Evolutionary conservation across 2,329 filamentous ascomycete genomes (phyloP).

Genomic region (Kalaharituber pfeilii): DNA sequence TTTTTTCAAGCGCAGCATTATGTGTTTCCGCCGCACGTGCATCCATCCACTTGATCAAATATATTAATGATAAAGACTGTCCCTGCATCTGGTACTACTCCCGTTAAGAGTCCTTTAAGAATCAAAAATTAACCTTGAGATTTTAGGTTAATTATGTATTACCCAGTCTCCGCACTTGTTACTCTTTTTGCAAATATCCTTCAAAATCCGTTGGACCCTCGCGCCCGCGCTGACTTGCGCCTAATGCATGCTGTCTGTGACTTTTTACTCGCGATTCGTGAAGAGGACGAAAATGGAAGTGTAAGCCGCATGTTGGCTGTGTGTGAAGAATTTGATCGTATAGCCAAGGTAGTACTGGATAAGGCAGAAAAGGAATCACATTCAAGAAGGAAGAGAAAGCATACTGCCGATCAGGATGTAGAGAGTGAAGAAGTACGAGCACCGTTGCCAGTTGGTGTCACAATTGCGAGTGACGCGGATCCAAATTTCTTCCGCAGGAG

Average conservation of each 20-base stretch:
- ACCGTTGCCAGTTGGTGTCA: neutral
- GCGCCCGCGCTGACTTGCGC: conserved; percentile 72
- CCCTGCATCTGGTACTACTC: conserved; percentile 73
- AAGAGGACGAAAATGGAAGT: conserved; percentile 48
- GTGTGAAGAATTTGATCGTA: conserved; percentile 91
- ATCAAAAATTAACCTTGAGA: neutral
- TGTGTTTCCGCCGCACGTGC: conserved; percentile 86
- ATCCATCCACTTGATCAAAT: conserved; percentile 85
- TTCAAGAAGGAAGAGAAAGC: conserved; percentile 22
- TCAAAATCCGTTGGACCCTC: conserved; percentile 79
- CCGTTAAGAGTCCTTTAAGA: too few species aligned
- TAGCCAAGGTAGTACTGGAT: conserved; percentile 77
- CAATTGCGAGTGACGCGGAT: neutral
- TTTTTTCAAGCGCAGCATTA: conserved; percentile 83
- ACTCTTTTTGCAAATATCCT: conserved; percentile 92
- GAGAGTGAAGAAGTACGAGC: neutral
- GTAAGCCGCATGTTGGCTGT: conserved; percentile 87
- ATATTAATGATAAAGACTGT: conserved; percentile 88
- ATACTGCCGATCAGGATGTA: neutral
- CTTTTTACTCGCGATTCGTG: conserved; percentile 75
- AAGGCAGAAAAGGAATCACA: conserved; percentile 74
- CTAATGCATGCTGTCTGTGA: conserved; percentile 86
- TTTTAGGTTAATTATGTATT: conserved; percentile 75
- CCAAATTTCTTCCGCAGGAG: neutral
- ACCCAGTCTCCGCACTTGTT: conserved; percentile 84